Conservation (phyloP, 2,329 filamentous ascomycete species). For the Microsporum ferrugineum region DNA sequence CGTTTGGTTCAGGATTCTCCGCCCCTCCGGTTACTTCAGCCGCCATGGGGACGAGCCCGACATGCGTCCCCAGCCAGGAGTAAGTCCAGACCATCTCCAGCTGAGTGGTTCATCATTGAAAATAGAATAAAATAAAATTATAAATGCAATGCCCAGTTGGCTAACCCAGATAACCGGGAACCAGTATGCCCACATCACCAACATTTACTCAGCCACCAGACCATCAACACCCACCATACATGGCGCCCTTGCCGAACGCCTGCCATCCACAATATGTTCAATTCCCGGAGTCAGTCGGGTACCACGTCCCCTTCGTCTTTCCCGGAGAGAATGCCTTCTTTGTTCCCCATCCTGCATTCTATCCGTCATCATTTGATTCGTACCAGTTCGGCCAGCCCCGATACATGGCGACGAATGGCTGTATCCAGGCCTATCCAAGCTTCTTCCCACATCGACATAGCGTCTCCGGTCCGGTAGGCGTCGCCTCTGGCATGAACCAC, state of each 20-base stretch:
- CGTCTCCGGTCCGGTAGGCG: slow-evolving; percentile 9
- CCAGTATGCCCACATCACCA: slow-evolving; percentile 12
- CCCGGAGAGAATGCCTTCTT: slow-evolving; percentile 13
- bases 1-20: slow-evolving; percentile 22
- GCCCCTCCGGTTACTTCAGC: slow-evolving; percentile 20
- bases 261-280: slow-evolving; percentile 9
- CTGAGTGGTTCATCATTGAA: not conserved
- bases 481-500: slow-evolving; percentile 9
- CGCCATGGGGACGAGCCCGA: slow-evolving; percentile 20
- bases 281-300: slow-evolving; percentile 12
- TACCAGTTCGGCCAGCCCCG: slow-evolving; percentile 22
- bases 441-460: slow-evolving; percentile 7
- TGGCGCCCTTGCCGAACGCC: slow-evolving; percentile 5
- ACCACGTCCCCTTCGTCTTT: slow-evolving; percentile 12
- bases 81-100: slow-evolving; percentile 15
- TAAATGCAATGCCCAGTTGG: not conserved
- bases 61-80: slow-evolving; percentile 29
- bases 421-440: slow-evolving; percentile 13
- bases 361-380: slow-evolving; percentile 21
- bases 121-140: not conserved
- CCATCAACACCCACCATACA: slow-evolving; percentile 9
- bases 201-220: slow-evolving; percentile 13
- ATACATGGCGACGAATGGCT: slow-evolving; percentile 13
- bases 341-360: slow-evolving; percentile 23
- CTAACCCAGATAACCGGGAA: not conserved